Evolutionary conservation across 2,329 filamentous ascomycete species (phyloP).

Genomic region (Phoma sp.): DNA sequence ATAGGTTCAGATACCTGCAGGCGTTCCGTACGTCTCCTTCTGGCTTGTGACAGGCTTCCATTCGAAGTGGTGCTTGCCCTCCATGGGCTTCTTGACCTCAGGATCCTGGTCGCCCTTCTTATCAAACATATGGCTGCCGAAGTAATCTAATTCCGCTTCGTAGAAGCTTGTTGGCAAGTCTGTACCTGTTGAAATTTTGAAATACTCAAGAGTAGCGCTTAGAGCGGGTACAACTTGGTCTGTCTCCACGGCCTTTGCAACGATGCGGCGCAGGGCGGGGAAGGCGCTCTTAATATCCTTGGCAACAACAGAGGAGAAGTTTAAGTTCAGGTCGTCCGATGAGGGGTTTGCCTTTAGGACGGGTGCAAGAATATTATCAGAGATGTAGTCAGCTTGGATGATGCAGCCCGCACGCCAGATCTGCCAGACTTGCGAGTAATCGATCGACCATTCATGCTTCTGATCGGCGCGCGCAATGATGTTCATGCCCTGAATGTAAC

Average conservation of each 20-base stretch:
- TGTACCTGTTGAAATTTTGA: constrained; percentile 67
- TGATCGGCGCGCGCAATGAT: constrained; percentile 65
- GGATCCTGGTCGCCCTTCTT: constrained; percentile 59
- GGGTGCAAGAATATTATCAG: constrained; percentile 60
- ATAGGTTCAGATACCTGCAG: background rate
- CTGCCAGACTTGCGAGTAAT: constrained; percentile 59
- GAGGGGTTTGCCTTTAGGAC: constrained; percentile 47
- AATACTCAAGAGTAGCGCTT: constrained; percentile 68
- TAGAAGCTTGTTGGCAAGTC: constrained; percentile 71
- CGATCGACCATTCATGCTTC: constrained; percentile 64
- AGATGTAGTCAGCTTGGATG: constrained; percentile 70
- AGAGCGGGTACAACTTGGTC: constrained; percentile 68
- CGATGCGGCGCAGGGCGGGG: constrained; percentile 60
- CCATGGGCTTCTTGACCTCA: constrained; percentile 54
- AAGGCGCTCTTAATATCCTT: constrained; percentile 61
- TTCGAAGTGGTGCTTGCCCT: constrained; percentile 68
- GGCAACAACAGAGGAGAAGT: constrained; percentile 54
- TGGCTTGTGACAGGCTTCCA: constrained; percentile 57
- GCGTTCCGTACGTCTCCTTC: constrained; percentile 27
- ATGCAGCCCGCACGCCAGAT: constrained; percentile 76
- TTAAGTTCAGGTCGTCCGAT: constrained; percentile 55
- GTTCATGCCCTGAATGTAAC: constrained; percentile 70
- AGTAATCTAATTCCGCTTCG: constrained; percentile 74
- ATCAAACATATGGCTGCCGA: constrained; percentile 71
- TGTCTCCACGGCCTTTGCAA: constrained; percentile 59